phyloP scores from a whole-genome alignment of 176 grass and related monocot species.

The Elaeis guineensis region DNA sequence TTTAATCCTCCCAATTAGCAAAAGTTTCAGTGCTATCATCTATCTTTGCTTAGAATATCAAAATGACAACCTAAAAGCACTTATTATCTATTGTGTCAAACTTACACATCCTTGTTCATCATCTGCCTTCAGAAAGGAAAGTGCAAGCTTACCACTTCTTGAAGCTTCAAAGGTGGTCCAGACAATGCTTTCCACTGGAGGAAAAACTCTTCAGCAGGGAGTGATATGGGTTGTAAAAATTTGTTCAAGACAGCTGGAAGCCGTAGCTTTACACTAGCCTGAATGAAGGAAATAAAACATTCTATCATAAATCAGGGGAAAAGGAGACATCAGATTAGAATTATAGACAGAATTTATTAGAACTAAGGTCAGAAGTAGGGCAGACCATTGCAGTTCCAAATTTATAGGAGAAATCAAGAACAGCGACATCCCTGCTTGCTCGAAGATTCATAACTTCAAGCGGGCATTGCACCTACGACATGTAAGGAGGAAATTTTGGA shows the following conservation, averaged over 20 bases:
- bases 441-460: conserved; percentile 80
- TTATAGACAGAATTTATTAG: conserved; percentile 10
- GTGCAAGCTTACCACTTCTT: conserved; percentile 81
- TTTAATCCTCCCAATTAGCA: no score
- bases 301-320: conserved; percentile 1
- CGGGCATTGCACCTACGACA: conserved; percentile 87
- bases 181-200: conserved; percentile 85
- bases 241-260: conserved; percentile 86
- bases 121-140: background rate
- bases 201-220: conserved; percentile 90
- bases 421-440: conserved; percentile 91
- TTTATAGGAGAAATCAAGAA: conserved; percentile 96
- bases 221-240: conserved; percentile 76
- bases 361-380: conserved; percentile 7
- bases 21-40: no score
- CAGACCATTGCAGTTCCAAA: conserved; percentile 65
- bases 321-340: background rate
- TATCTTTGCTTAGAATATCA: no score
- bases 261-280: conserved; percentile 75
- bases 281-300: conserved; percentile 26
- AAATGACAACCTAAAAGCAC: no score
- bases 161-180: conserved; percentile 73
- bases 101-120: no score
- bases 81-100: no score
- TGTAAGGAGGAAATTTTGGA: background rate